Evolutionary conservation across 371 early-diverging fungal genomes (phyloP).

Genomic region (Rhizopus delemar): DNA sequence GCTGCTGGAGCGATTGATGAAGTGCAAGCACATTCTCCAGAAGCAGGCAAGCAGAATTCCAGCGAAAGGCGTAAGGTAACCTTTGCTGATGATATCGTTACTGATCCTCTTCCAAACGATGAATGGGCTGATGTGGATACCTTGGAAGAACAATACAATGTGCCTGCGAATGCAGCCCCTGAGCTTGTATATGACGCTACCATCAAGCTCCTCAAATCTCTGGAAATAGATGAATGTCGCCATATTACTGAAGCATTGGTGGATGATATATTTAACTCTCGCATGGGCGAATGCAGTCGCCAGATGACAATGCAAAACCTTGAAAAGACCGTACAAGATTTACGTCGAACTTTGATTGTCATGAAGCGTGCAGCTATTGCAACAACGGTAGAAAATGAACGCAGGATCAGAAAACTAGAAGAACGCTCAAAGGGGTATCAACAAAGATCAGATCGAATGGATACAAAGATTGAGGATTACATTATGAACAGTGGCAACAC

Average conservation of each 20-base stretch:
- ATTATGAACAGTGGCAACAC: conserved; percentile 50
- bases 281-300: conserved; percentile 64
- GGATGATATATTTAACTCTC: conserved; percentile 77
- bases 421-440: conserved; percentile 24
- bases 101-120: conserved; percentile 36
- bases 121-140: conserved; percentile 55
- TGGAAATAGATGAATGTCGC: conserved; percentile 71
- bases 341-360: conserved; percentile 73
- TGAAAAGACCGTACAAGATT: conserved; percentile 73
- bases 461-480: conserved; percentile 50
- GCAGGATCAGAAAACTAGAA: conserved; percentile 70
- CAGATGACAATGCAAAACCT: conserved; percentile 63
- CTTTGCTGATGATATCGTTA: conserved; percentile 51
- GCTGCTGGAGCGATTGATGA: conserved; percentile 55
- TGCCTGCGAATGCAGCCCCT: conserved; percentile 58
- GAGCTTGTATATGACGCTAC: conserved; percentile 66
- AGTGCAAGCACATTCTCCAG: conserved; percentile 1
- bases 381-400: conserved; percentile 79
- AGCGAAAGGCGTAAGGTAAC: conserved; percentile 34
- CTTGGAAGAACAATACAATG: conserved; percentile 58
- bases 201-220: conserved; percentile 64
- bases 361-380: conserved; percentile 82
- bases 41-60: conserved; percentile 3
- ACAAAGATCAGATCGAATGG: conserved; percentile 19
- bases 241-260: conserved; percentile 72